Conservation (phyloP, 805 yeast genomes). For the Vanderwaltozyma yarrowii region DNA sequence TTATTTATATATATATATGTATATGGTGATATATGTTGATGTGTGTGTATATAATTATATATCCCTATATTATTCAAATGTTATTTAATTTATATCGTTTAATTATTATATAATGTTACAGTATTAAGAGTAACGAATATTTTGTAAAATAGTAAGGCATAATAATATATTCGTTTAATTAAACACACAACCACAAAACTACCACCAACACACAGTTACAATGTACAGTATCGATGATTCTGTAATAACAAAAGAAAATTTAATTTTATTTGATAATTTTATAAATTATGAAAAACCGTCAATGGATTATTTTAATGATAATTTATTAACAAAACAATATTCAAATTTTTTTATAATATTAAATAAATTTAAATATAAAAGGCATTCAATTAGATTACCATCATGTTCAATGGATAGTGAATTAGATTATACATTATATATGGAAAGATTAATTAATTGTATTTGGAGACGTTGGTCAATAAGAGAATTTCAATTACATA, state of each 20-base stretch:
- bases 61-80: too few relatives aligned
- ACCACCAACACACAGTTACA: too few relatives aligned
- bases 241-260: conserved; percentile 20
- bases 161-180: too few relatives aligned
- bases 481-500: conserved; percentile 45
- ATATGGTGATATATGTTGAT: too few relatives aligned
- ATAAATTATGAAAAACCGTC: conserved; percentile 24
- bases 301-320: conserved; percentile 19
- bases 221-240: conserved; percentile 22
- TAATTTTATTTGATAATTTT: conserved; percentile 25
- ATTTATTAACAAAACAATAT: background rate
- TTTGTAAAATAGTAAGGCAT: too few relatives aligned
- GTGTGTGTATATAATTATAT: too few relatives aligned
- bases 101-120: too few relatives aligned
- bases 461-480: conserved; percentile 96
- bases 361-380: background rate
- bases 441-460: conserved; percentile 60
- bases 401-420: conserved; percentile 28
- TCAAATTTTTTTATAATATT: background rate
- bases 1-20: too few relatives aligned
- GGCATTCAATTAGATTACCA: conserved; percentile 11
- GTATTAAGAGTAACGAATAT: too few relatives aligned
- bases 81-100: too few relatives aligned
- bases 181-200: too few relatives aligned
- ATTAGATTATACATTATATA: conserved; percentile 23